Evolutionary conservation across 495 filamentous ascomycete species (phyloP).

Genomic region (Aspergillus sclerotioniger): DNA sequence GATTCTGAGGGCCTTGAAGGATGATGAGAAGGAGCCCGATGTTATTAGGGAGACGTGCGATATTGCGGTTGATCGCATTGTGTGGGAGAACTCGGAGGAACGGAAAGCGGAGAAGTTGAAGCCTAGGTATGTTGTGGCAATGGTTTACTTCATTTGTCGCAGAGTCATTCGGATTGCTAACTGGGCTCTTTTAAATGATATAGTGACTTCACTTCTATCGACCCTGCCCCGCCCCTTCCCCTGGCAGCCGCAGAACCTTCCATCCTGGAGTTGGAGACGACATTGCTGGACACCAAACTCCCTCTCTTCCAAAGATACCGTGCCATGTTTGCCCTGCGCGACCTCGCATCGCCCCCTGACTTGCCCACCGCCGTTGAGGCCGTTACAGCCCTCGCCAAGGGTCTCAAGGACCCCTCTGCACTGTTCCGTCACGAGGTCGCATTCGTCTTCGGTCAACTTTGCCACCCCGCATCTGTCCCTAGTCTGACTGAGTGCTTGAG

Average conservation of each 20-base stretch:
- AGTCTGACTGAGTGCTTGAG: conserved; percentile 76
- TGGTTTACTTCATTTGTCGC: background rate
- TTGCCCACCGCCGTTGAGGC: conserved; percentile 82
- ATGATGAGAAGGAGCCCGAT: conserved; percentile 66
- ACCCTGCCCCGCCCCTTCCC: conserved; percentile 87
- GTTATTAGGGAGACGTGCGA: conserved; percentile 96
- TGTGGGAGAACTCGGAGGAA: conserved; percentile 82
- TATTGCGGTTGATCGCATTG: conserved; percentile 88
- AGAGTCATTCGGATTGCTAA: background rate
- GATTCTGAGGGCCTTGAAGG: conserved; percentile 66
- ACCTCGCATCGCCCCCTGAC: conserved; percentile 88
- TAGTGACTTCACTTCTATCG: conserved; percentile 92
- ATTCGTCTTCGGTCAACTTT: conserved; percentile 96
- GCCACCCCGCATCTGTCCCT: conserved; percentile 93
- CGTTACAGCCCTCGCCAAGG: conserved; percentile 79
- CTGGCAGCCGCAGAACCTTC: conserved; percentile 53
- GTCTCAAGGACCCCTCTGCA: conserved; percentile 80
- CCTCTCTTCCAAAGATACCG: conserved; percentile 92
- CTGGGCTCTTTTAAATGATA: conserved; percentile 12
- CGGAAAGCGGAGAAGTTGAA: conserved; percentile 70
- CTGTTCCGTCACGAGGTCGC: conserved; percentile 98
- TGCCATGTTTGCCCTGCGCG: conserved; percentile 95
- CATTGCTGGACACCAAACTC: conserved; percentile 71
- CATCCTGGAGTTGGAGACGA: conserved; percentile 71
- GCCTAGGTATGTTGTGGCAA: conserved; percentile 67